Conservation (phyloP, 306 rosid species). For the Cucumis hystrix region DNA sequence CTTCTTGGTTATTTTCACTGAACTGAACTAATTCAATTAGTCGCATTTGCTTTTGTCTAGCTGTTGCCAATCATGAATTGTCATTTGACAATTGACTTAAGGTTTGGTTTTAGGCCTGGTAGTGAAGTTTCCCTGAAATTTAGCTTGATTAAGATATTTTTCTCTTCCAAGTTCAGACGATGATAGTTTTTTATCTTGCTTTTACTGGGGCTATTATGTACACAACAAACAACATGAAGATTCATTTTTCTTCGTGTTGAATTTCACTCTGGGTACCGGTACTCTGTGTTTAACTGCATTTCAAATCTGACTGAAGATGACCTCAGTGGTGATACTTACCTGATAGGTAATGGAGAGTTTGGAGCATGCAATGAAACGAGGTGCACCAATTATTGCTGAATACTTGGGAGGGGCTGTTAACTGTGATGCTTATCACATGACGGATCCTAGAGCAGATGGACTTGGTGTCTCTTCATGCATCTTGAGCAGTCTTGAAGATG, state of each 20-base stretch:
- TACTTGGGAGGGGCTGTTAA: slow-evolving; percentile 96
- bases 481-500: slow-evolving; percentile 83
- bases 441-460: slow-evolving; percentile 97
- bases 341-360: slow-evolving; percentile 89
- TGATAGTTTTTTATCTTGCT: background rate
- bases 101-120: background rate
- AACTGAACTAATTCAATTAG: background rate
- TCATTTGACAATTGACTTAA: background rate
- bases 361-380: slow-evolving; percentile 95
- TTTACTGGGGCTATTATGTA: background rate
- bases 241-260: background rate
- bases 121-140: background rate
- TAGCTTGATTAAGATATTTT: background rate
- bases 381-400: slow-evolving; percentile 87
- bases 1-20: background rate
- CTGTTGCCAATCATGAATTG: background rate
- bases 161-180: background rate
- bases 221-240: background rate
- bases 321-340: background rate
- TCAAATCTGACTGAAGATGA: background rate
- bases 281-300: background rate
- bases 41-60: background rate
- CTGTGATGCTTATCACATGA: slow-evolving; percentile 98
- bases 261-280: background rate
- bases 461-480: slow-evolving; percentile 97